Evolutionary conservation across 1,284 basidiomycete species (phyloP).

Genomic region (Sparassis latifolia): DNA sequence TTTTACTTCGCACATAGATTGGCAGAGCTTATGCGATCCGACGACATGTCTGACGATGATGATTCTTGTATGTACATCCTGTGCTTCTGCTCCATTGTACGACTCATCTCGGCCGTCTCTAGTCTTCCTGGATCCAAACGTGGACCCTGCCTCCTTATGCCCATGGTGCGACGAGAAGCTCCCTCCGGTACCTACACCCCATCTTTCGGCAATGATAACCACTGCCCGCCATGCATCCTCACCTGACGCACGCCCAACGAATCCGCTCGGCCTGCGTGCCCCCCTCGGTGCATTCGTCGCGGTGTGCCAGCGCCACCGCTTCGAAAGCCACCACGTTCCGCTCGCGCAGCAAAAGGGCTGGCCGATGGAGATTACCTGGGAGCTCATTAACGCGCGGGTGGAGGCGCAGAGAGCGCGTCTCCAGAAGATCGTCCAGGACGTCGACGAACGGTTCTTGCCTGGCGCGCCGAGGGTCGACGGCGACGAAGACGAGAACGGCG

Average conservation of each 20-base stretch:
- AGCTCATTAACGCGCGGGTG: conserved; percentile 44
- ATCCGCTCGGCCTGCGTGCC: conserved; percentile 61
- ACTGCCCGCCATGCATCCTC: conserved; percentile 44
- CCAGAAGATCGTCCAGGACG: conserved; percentile 45
- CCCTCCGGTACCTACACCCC: conserved; percentile 54
- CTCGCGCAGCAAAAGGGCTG: conserved; percentile 63
- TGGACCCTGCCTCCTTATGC: conserved; percentile 62
- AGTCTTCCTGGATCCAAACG: conserved; percentile 37
- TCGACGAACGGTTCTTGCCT: conserved; percentile 26
- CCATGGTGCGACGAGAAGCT: conserved; percentile 72
- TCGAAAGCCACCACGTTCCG: conserved; percentile 65
- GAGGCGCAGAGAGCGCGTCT: conserved; percentile 38
- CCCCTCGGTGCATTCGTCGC: conserved; percentile 53
- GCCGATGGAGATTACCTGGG: conserved; percentile 68
- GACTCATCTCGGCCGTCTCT: conserved; percentile 6
- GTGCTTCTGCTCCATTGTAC: not conserved
- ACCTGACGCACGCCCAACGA: conserved; percentile 59
- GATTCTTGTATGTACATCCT: conserved; percentile 10
- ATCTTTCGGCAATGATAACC: conserved; percentile 48
- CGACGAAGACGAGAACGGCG: conserved; percentile 11
- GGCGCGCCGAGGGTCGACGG: conserved; percentile 12
- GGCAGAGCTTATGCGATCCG: conserved; percentile 18
- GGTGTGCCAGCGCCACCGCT: conserved; percentile 70
- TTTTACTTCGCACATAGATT: conserved; percentile 2
- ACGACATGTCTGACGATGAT: conserved; percentile 17